Evolutionary conservation across 352 stramenopile genomes (phyloP), one percentile per base, ranked within the genome.

Genomic region (Pythium phragmitis): DNA sequence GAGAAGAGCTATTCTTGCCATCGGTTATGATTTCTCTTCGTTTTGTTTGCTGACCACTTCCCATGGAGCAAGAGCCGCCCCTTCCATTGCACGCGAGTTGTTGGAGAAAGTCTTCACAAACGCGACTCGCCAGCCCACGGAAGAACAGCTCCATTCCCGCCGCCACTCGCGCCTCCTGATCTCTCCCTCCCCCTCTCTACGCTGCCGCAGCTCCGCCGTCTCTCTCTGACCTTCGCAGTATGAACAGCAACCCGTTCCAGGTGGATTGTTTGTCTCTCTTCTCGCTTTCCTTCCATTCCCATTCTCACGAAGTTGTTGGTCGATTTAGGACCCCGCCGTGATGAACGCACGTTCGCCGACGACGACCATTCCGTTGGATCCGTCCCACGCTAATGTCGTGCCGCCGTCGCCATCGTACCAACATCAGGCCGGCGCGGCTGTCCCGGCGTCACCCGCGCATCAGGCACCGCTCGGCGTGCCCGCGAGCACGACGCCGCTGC

Each of bases 381-480:
- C 42, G 0, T 49, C 46, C 37, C 52, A 70, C 9, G 57, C 75
- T 30, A 76, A 76, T 42, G 65, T 67, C 33, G 74, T 83, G 55
- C 70, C 74, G n/a, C 74, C 78, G 16, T 58, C 74, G 30, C 68
- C 75, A 8, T 70, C 59, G 46, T 77, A 78, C 59, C 63, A 86
- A 42, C 50, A 77, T 37, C 69, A 77, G 49, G 33, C 65, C 19
- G 69, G 62, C 21, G 67, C 58, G 50, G 47, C 49, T 36, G 66
- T 58, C 52, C 60, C 57, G 46, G 57, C 41, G 19, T 68, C 65
- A 41, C 65, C 59, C 33, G 56, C 57, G 17, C 23, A 28, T 42
- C 26, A 30, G 4, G 59, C 26, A n/a, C 59, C 57, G 23, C 45
- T 72, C 8, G 63, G 51, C 16, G 53, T 65, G 14, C 58, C 79